Evolutionary conservation across 305 asterid species (phyloP).

Genomic region (Solanum chacoense): DNA sequence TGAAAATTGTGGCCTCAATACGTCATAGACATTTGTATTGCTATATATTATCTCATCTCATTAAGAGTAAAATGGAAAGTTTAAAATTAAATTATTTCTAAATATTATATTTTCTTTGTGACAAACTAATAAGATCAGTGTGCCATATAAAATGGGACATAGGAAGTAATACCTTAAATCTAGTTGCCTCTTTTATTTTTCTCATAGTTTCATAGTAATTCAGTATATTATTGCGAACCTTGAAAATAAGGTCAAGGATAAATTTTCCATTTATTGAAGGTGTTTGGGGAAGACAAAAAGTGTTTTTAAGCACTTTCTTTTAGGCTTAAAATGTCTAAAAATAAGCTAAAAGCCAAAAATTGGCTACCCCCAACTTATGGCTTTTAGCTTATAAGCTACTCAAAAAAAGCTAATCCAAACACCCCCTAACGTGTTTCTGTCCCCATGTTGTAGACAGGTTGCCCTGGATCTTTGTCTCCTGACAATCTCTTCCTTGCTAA

Average conservation of each 20-base stretch:
- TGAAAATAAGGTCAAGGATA: background rate
- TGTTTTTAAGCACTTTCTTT: too few relatives aligned
- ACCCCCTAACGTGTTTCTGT: background rate
- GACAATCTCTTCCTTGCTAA: background rate
- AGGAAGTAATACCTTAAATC: background rate
- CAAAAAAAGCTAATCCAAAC: background rate
- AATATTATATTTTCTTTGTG: background rate
- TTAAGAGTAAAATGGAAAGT: background rate
- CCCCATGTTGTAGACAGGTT: background rate
- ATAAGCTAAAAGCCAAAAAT: too few relatives aligned
- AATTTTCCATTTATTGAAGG: background rate
- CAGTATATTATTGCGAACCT: background rate
- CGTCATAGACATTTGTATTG: background rate
- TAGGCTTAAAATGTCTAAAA: background rate
- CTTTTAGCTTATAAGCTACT: background rate
- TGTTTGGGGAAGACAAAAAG: too few relatives aligned
- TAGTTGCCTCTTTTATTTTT: background rate
- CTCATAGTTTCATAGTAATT: background rate
- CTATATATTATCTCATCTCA: background rate
- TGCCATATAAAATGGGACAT: background rate
- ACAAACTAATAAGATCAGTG: background rate
- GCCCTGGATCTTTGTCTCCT: background rate
- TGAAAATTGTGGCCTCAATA: background rate
- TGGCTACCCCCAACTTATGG: too few relatives aligned
- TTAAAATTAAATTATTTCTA: background rate